phyloP scores from a whole-genome alignment of 257 asterid species.

The Petrea volubilis region DNA sequence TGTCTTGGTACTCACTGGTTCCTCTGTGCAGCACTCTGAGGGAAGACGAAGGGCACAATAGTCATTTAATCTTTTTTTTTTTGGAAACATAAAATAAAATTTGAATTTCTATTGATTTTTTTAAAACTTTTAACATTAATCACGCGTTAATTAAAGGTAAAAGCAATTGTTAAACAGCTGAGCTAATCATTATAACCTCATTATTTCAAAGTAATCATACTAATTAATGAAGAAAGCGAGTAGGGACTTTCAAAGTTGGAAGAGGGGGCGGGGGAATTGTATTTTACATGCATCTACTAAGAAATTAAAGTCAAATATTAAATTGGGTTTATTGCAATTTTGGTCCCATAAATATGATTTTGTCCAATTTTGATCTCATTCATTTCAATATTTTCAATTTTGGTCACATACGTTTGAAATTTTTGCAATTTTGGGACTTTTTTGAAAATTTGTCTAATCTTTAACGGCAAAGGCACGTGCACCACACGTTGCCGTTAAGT shows the following conservation, averaged over 20 bases:
- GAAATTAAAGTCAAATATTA: not conserved
- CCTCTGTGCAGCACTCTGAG: slow-evolving; percentile 83
- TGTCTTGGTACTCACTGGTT: slow-evolving; percentile 89
- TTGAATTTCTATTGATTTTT: too few relatives aligned
- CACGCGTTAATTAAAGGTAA: not conserved
- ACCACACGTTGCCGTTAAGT: too few relatives aligned
- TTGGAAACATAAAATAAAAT: too few relatives aligned
- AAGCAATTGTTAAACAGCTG: not conserved
- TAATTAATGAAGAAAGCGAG: not conserved
- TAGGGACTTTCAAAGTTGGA: not conserved
- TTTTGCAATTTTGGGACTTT: too few relatives aligned
- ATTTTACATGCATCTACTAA: not conserved
- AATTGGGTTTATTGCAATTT: too few relatives aligned
- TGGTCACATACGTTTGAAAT: not conserved
- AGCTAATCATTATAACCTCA: not conserved
- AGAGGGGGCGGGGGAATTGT: not conserved
- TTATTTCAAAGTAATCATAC: slow-evolving; percentile 20
- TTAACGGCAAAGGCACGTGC: too few relatives aligned
- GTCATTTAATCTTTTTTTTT: not conserved
- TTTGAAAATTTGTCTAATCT: too few relatives aligned
- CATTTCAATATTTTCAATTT: too few relatives aligned
- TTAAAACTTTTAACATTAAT: not conserved
- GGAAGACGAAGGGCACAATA: not conserved
- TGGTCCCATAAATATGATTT: too few relatives aligned
- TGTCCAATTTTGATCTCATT: too few relatives aligned